Conservation (phyloP, 495 filamentous ascomycete species). For the Cairneyella variabilis region DNA sequence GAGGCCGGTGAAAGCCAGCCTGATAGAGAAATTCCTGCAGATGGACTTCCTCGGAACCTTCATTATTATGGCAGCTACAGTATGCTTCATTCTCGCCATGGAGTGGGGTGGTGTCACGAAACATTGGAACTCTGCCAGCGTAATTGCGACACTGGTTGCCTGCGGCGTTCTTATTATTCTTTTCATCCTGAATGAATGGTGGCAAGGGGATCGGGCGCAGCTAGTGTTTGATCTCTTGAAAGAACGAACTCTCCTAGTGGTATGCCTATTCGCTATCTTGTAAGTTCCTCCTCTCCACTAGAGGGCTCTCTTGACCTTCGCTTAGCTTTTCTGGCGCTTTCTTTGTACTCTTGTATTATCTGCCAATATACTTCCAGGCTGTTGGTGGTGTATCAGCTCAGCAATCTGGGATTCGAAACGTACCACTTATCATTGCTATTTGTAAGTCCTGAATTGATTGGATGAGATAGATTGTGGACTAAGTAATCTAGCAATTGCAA, state of each 20-base stretch:
- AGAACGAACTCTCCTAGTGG: not conserved
- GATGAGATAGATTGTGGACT: not conserved
- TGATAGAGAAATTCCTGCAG: constrained; percentile 32
- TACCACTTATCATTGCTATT: constrained; percentile 48
- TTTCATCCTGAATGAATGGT: constrained; percentile 42
- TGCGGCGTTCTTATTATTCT: constrained; percentile 39
- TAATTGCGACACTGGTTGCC: constrained; percentile 44
- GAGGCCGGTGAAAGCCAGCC: not conserved
- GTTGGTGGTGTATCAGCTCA: constrained; percentile 42
- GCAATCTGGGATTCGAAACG: constrained; percentile 43
- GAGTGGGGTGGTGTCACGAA: constrained; percentile 57
- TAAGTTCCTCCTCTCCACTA: constrained; percentile 16
- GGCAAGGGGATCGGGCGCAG: constrained; percentile 31
- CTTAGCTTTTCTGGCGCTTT: not conserved
- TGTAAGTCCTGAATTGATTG: not conserved
- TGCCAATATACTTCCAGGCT: constrained; percentile 67
- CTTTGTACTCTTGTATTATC: constrained; percentile 37
- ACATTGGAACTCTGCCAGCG: constrained; percentile 40
- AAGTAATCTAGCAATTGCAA: constrained; percentile 30
- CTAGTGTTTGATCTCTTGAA: not conserved
- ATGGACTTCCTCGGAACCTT: constrained; percentile 48
- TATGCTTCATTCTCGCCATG: constrained; percentile 60
- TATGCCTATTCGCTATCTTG: not conserved
- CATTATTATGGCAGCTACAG: constrained; percentile 45
- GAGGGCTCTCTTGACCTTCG: not conserved